Conservation (phyloP, 805 yeast species). For the Yarrowia alimentaria region DNA sequence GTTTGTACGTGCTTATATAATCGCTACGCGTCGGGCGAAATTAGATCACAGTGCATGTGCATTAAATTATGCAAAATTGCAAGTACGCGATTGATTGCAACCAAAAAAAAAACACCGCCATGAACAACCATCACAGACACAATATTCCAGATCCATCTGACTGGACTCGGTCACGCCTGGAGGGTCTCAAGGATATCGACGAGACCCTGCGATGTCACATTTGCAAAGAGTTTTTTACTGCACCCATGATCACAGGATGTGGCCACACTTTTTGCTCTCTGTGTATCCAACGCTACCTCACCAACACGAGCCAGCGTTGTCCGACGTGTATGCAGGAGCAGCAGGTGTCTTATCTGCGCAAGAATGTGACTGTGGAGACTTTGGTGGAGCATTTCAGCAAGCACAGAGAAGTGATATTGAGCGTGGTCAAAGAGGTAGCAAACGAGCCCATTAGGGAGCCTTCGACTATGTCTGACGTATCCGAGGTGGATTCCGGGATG, state of each 20-base stretch:
- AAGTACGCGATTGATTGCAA: too few relatives aligned
- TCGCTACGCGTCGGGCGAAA: too few relatives aligned
- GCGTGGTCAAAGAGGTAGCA: constrained; percentile 1
- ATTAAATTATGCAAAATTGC: too few relatives aligned
- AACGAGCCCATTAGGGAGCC: background rate
- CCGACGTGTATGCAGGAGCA: constrained; percentile 75
- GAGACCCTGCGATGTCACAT: constrained; percentile 76
- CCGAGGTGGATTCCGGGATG: too few relatives aligned
- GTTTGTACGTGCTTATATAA: too few relatives aligned
- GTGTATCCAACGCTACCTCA: constrained; percentile 72
- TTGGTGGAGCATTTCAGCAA: constrained; percentile 46
- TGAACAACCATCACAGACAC: too few relatives aligned
- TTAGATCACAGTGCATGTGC: too few relatives aligned
- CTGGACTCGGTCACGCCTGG: constrained; percentile 56
- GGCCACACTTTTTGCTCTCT: constrained; percentile 87
- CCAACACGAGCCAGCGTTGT: constrained; percentile 56
- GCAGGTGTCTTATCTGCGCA: constrained; percentile 64
- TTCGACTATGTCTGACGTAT: too few relatives aligned
- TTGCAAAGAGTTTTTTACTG: constrained; percentile 75
- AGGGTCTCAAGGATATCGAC: constrained; percentile 61
- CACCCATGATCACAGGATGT: constrained; percentile 83
- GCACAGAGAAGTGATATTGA: constrained; percentile 1
- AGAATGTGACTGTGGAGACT: constrained; percentile 71
- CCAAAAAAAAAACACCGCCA: background rate
- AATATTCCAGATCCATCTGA: constrained; percentile 69